These are phyloP conservation scores for Exophiala sp. DNA, from an alignment of 2,329 filamentous ascomycete genomes.

Conservation along the genomic window DNA sequence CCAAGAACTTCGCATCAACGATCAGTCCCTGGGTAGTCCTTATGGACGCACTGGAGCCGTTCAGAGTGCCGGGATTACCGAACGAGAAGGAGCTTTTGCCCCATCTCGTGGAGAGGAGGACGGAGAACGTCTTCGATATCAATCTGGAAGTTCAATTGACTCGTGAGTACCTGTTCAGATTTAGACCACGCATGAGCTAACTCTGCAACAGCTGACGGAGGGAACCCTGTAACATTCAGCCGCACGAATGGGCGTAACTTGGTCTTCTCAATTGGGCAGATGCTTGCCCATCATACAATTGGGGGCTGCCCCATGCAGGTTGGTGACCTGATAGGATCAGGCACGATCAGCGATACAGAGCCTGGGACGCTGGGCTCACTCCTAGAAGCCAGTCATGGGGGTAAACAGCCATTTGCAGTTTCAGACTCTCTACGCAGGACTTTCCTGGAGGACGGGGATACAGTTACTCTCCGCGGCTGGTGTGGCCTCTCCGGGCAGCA, in stretches of 20 bases:
- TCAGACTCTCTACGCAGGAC: conserved; percentile 62
- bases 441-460: conserved; percentile 73
- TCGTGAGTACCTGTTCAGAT: too few relatives aligned
- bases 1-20: conserved; percentile 58
- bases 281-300: conserved; percentile 73
- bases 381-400: conserved; percentile 67
- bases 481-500: conserved; percentile 58
- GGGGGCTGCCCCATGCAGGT: conserved; percentile 70
- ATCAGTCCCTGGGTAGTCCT: conserved; percentile 63
- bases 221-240: conserved; percentile 49
- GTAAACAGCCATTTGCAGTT: conserved; percentile 61
- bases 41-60: conserved; percentile 50
- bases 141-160: too few relatives aligned
- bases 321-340: conserved; percentile 71
- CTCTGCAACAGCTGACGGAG: neutral
- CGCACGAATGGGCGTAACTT: conserved; percentile 60
- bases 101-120: neutral
- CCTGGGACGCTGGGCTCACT: conserved; percentile 61
- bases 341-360: conserved; percentile 67
- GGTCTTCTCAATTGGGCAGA: conserved; percentile 77
- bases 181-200: neutral
- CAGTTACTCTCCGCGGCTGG: conserved; percentile 61
- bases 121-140: too few relatives aligned
- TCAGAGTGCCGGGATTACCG: neutral
- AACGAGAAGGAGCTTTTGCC: neutral